phyloP scores from a whole-genome alignment of 2,329 filamentous ascomycete species.

The Pyricularia pennisetigena region DNA sequence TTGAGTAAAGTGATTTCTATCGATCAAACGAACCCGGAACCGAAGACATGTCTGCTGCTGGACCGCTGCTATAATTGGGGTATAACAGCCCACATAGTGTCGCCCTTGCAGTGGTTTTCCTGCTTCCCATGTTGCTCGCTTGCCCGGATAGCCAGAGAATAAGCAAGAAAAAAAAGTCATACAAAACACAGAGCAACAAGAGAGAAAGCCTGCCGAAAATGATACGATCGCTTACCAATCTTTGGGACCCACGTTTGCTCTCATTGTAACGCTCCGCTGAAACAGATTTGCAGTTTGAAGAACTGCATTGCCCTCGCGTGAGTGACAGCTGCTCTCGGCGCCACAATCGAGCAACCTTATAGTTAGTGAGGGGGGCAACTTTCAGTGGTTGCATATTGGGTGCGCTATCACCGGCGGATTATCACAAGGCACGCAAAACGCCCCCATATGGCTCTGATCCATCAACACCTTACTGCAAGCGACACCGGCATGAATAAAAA shows the following conservation, averaged over 20 bases:
- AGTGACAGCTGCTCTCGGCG: not conserved
- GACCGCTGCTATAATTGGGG: not conserved
- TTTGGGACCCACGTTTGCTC: slow-evolving; percentile 10
- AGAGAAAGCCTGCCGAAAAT: not conserved
- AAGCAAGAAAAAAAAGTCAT: not conserved
- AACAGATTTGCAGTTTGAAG: slow-evolving; percentile 18
- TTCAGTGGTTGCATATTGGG: not conserved
- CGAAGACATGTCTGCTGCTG: not conserved
- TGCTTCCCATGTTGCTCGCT: not conserved
- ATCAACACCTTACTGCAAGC: not conserved
- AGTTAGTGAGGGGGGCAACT: not conserved
- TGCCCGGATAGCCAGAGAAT: not conserved
- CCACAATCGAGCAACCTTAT: not conserved
- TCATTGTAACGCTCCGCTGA: slow-evolving; percentile 20
- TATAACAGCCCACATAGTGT: not conserved
- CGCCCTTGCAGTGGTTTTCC: not conserved
- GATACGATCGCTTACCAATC: slow-evolving; percentile 17
- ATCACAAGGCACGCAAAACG: not conserved
- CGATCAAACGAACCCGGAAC: not conserved
- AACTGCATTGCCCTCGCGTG: slow-evolving; percentile 9
- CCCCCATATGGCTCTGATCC: not conserved
- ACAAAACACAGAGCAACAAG: not conserved
- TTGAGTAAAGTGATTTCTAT: not conserved
- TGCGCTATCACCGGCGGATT: not conserved
- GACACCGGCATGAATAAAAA: not conserved